phyloP scores from a whole-genome alignment of 2,329 filamentous ascomycete genomes.

The Ophiostoma ulmi region DNA sequence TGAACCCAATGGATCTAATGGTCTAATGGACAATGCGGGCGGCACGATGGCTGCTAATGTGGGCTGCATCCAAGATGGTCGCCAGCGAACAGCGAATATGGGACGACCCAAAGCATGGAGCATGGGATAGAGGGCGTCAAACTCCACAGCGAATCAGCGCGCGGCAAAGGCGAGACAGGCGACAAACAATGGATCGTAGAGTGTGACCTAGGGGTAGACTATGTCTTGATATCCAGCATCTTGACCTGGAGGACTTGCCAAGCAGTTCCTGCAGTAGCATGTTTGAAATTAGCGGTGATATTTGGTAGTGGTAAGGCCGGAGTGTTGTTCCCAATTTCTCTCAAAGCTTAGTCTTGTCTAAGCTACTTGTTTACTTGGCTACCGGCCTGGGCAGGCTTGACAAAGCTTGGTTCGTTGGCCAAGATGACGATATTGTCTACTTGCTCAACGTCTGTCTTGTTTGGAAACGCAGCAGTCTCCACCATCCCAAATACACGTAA shows the following conservation, averaged over 20 bases:
- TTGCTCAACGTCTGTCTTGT: constrained; percentile 3
- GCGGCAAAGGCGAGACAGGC: constrained; percentile 2
- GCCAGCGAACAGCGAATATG: neutral
- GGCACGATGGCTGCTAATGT: neutral
- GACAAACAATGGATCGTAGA: constrained; percentile 5
- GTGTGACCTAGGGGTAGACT: neutral
- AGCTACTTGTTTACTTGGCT: neutral
- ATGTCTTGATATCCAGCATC: neutral
- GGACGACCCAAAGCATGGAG: neutral
- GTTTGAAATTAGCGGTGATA: neutral
- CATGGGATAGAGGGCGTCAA: neutral
- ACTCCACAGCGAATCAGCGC: constrained; percentile 5
- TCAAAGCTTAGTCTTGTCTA: neutral
- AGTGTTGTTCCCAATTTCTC: neutral
- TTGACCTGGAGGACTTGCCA: neutral
- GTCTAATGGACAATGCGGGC: neutral
- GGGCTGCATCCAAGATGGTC: neutral
- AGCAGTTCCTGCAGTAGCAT: neutral
- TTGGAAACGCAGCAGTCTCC: neutral
- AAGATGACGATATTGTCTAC: neutral
- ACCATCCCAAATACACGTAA: neutral
- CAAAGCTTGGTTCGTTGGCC: constrained; percentile 1
- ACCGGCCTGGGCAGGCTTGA: neutral
- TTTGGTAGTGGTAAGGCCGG: no score
- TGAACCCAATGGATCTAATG: no score